Evolutionary conservation across 2,329 filamentous ascomycete genomes (phyloP).

Genomic region (Colletotrichum cuscutae): DNA sequence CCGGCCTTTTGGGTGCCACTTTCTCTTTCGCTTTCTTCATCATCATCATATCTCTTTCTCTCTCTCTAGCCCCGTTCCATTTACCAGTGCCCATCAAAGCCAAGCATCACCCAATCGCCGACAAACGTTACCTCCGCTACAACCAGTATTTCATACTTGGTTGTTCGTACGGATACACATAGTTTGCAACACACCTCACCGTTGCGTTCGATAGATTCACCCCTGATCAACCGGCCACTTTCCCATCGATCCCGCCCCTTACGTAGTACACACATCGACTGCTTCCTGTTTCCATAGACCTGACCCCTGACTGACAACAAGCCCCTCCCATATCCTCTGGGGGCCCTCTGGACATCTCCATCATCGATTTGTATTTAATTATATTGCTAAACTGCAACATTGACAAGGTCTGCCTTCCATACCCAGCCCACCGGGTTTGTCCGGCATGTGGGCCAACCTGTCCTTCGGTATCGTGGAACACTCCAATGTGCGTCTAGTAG

Average conservation of each 20-base stretch:
- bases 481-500: slow-evolving; percentile 22
- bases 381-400: neutral
- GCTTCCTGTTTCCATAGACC: neutral
- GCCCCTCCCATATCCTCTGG: neutral
- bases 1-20: neutral
- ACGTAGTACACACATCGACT: slow-evolving; percentile 11
- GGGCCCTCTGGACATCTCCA: neutral
- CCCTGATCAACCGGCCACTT: slow-evolving; percentile 18
- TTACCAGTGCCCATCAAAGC: neutral
- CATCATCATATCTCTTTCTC: neutral
- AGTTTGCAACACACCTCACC: neutral
- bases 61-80: neutral
- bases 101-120: neutral
- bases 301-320: neutral
- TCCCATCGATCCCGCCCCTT: slow-evolving; percentile 19
- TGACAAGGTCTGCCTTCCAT: neutral
- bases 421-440: slow-evolving; percentile 17
- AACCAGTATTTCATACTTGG: neutral
- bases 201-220: neutral
- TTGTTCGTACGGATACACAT: neutral
- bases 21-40: neutral
- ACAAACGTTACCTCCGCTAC: neutral
- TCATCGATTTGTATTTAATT: neutral
- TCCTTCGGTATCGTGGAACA: slow-evolving; percentile 23
- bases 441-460: slow-evolving; percentile 22